Percentiles rank a stretch among this genome's conserved stretches.
phyloP scores from a whole-genome alignment of 2,329 filamentous ascomycete species.

The Orbilia oligospora region DNA sequence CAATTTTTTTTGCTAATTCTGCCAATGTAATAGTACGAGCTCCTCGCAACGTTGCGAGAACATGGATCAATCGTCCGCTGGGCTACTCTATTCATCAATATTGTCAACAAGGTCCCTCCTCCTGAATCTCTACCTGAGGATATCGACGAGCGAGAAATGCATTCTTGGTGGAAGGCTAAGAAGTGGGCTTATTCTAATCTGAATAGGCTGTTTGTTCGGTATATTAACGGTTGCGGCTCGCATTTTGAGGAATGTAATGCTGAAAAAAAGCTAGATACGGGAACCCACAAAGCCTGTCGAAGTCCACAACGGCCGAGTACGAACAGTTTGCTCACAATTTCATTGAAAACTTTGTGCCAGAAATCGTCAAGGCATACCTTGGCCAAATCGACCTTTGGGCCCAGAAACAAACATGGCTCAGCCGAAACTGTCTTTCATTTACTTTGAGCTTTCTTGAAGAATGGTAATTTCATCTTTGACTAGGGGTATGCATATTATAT shows the following conservation, averaged over 20 bases:
- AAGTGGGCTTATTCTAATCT: constrained; percentile 99
- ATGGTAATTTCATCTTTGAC: constrained; percentile 69
- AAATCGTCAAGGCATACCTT: constrained; percentile 95
- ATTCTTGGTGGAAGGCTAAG: constrained; percentile 99
- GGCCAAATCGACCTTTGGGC: constrained; percentile 98
- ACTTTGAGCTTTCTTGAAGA: constrained; percentile 96
- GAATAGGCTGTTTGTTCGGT: constrained; percentile 94
- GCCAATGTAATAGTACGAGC: constrained; percentile 78
- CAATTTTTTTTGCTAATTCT: constrained; percentile 15
- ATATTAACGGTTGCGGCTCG: constrained; percentile 65
- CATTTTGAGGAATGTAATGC: constrained; percentile 48
- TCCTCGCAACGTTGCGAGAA: constrained; percentile 82
- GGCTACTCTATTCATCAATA: constrained; percentile 94
- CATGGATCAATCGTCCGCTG: constrained; percentile 90
- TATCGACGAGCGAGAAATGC: constrained; percentile 86
- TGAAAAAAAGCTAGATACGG: constrained; percentile 78
- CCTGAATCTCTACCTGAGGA: constrained; percentile 83
- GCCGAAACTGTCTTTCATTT: constrained; percentile 92
- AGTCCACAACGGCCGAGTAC: constrained; percentile 78
- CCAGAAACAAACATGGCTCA: constrained; percentile 92
- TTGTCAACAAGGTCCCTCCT: constrained; percentile 87
- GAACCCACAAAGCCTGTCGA: constrained; percentile 82
- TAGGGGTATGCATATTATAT: background rate
- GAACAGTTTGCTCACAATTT: constrained; percentile 90
- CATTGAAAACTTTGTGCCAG: constrained; percentile 89